Percentiles rank a stretch among this genome's conserved stretches.
Conservation (phyloP, 306 rosid species). For the Neltuma alba region DNA sequence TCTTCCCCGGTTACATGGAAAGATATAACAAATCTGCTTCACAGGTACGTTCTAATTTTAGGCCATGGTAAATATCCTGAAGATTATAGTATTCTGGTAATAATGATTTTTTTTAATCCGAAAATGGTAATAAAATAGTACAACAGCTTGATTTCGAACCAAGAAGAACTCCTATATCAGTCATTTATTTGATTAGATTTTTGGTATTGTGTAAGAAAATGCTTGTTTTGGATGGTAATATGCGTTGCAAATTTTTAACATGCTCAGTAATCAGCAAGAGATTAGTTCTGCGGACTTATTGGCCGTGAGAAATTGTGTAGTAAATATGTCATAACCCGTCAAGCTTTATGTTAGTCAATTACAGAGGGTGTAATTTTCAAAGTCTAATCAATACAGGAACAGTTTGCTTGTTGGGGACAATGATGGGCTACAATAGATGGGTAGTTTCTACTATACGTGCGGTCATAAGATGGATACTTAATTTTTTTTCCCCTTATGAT, state of each 20-base stretch:
- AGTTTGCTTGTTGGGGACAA: not conserved
- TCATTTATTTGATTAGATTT: not conserved
- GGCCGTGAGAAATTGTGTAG: not conserved
- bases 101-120: not conserved
- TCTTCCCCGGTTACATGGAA: constrained; percentile 89
- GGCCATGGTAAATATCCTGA: constrained; percentile 12
- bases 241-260: not conserved
- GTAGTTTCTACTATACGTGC: not conserved
- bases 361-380: not conserved
- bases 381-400: not conserved
- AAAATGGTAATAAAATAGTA: constrained; percentile 3
- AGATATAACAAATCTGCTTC: constrained; percentile 77
- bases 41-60: constrained; percentile 52
- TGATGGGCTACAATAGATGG: not conserved
- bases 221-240: not conserved
- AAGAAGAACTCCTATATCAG: not conserved
- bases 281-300: not conserved
- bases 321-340: not conserved
- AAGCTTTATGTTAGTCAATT: not conserved
- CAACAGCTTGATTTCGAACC: not conserved
- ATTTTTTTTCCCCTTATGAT: not conserved
- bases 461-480: not conserved
- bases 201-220: not conserved
- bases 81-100: constrained; percentile 2
- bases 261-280: not conserved